Conservation (phyloP, 129 eudicot genomes). For the Dittrichia graveolens region DNA sequence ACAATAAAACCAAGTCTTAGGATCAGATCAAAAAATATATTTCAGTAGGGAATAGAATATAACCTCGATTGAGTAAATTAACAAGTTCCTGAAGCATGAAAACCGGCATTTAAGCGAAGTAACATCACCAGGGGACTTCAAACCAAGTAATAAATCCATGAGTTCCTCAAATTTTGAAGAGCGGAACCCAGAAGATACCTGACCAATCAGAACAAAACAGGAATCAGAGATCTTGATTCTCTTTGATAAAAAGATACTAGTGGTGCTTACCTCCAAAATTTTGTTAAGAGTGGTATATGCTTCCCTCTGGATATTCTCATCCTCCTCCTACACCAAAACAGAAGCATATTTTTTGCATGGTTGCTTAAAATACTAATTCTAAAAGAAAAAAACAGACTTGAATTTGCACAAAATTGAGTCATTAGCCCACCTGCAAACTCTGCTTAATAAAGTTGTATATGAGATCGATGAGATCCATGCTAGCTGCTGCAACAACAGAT, state of each 20-base stretch:
- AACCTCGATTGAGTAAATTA: constrained; percentile 76
- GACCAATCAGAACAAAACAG: constrained; percentile 33
- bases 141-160: constrained; percentile 67
- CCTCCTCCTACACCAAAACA: constrained; percentile 51
- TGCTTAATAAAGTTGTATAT: constrained; percentile 61
- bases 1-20: neutral
- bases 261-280: constrained; percentile 61
- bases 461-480: constrained; percentile 58
- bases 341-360: constrained; percentile 2
- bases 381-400: neutral
- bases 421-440: constrained; percentile 69
- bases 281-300: constrained; percentile 69
- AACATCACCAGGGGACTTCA: constrained; percentile 62
- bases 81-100: constrained; percentile 59
- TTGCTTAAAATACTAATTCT: constrained; percentile 6
- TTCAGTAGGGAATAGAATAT: neutral
- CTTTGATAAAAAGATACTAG: neutral
- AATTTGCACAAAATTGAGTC: neutral
- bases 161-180: constrained; percentile 65
- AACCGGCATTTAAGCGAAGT: constrained; percentile 57
- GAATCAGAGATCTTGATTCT: constrained; percentile 2
- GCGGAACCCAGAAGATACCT: constrained; percentile 75
- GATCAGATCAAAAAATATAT: neutral
- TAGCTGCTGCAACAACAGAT: constrained; percentile 66
- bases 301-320: constrained; percentile 55